Evolutionary conservation across 805 yeast genomes (phyloP), one percentile per base, ranked within the genome.

Genomic region (Alloascoidea africana): DNA sequence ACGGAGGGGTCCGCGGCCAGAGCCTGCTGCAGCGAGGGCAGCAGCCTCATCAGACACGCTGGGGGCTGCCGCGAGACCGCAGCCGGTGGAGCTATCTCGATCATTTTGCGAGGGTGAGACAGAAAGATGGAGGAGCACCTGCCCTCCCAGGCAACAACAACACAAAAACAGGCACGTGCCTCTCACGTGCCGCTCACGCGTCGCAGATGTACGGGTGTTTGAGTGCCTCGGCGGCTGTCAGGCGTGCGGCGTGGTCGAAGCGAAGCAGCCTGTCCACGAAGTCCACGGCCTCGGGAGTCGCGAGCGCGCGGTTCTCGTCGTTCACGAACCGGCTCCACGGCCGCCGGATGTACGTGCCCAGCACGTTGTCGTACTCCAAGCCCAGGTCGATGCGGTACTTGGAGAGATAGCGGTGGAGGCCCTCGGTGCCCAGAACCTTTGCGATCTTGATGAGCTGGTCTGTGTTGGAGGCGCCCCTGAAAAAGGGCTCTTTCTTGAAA

Each of bases 381-480:
- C 86, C 77, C 43, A 87, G 62, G 39, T 66, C 67, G 40, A 87
- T 62, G 19, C 76, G 73, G 53, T 87, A 87, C 56, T 78, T 85
- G 27, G 62, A 54, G 48, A 82, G 60, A 54, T 86, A 87, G 32
- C 61, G 62, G 55, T 70, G 68, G 42, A 87, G 65, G 41, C 76
- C 84, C 38, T 80, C 86, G 1, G 94, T 82, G 2, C 96, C 96
- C 48, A 87, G 60, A 1, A 87, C 86, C 46, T 85, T 70, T 3
- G 83, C 86, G 45, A 87, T 87, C 55, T 87, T 89, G 36, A 87
- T 85, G 47, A 87, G 63, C 56, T 87, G 96, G 56, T 87, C 96
- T 33, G 82, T 79, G 56, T 87, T 86, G 36, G 94, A 81, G 41
- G 76, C 80, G 15, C 96, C 96, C 49, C 84, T 80, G 65, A 87